Conservation (phyloP, 2,329 filamentous ascomycete genomes). For the Cordyceps cateniannulata region DNA sequence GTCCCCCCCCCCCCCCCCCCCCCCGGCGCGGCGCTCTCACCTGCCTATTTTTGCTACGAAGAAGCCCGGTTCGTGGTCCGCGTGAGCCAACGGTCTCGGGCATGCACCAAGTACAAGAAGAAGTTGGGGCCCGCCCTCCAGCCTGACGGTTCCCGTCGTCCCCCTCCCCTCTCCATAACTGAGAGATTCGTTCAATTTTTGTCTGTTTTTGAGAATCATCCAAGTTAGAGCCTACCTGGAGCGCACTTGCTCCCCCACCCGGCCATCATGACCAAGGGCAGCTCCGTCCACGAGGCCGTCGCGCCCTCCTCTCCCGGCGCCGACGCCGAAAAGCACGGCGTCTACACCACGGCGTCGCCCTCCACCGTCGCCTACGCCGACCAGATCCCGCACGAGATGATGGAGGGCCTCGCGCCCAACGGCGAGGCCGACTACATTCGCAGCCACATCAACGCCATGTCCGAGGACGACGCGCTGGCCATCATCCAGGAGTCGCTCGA, state of each 20-base stretch:
- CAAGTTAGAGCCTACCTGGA: background rate
- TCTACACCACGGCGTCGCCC: background rate
- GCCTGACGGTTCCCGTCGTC: background rate
- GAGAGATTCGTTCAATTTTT: too few relatives aligned
- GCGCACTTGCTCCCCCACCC: background rate
- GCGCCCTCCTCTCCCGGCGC: background rate
- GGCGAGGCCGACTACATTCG: constrained; percentile 37
- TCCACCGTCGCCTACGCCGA: constrained; percentile 20
- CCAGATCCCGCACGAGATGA: constrained; percentile 32
- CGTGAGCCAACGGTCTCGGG: background rate
- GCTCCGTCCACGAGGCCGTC: constrained; percentile 7
- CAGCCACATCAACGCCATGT: constrained; percentile 35
- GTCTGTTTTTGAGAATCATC: too few relatives aligned
- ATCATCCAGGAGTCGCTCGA: constrained; percentile 31
- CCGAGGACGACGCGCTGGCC: constrained; percentile 34
- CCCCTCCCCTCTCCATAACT: background rate
- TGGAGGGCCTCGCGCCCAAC: constrained; percentile 36
- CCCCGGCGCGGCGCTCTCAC: too few relatives aligned
- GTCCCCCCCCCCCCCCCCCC: background rate
- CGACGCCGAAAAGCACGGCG: constrained; percentile 7
- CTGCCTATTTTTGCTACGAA: background rate
- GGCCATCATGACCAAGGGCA: background rate
- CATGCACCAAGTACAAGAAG: constrained; percentile 2
- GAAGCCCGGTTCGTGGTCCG: background rate
- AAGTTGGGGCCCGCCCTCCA: background rate